Percentiles rank a stretch among this genome's conserved stretches.
These are phyloP conservation scores for Chlorella variabilis DNA, from an alignment of 163 green algal species.

Conservation along the genomic window DNA sequence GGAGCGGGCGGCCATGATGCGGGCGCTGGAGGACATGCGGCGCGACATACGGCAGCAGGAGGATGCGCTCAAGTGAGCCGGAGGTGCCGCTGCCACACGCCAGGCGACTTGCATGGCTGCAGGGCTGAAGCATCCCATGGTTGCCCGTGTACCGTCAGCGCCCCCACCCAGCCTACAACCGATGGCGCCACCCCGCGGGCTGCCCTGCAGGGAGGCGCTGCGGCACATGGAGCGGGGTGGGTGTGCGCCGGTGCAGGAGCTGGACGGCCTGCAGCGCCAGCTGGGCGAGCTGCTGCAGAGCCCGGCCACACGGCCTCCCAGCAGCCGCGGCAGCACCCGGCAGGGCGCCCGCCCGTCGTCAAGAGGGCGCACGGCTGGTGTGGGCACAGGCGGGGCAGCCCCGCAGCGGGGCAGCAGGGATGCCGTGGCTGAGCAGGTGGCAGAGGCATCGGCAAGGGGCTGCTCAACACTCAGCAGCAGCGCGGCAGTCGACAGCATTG, in stretches of 20 bases:
- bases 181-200: too few relatives aligned
- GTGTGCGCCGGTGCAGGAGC: too few relatives aligned
- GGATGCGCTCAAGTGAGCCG: slow-evolving; percentile 1
- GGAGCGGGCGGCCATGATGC: slow-evolving; percentile 9
- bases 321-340: neutral
- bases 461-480: neutral
- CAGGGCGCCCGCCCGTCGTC: neutral
- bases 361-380: neutral
- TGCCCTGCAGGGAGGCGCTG: slow-evolving; percentile 20
- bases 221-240: slow-evolving; percentile 3
- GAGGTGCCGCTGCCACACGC: neutral
- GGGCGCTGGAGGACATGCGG: slow-evolving; percentile 4
- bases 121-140: neutral
- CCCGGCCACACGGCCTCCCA: neutral
- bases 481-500: neutral
- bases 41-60: slow-evolving; percentile 19
- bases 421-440: too few relatives aligned
- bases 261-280: neutral
- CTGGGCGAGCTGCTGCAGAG: slow-evolving; percentile 16
- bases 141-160: neutral
- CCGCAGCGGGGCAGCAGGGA: too few relatives aligned
- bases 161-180: too few relatives aligned
- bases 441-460: too few relatives aligned
- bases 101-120: neutral
- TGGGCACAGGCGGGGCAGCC: neutral